Evolutionary conservation across 352 stramenopile species (phyloP).

Genomic region (Phytophthora capsici): DNA sequence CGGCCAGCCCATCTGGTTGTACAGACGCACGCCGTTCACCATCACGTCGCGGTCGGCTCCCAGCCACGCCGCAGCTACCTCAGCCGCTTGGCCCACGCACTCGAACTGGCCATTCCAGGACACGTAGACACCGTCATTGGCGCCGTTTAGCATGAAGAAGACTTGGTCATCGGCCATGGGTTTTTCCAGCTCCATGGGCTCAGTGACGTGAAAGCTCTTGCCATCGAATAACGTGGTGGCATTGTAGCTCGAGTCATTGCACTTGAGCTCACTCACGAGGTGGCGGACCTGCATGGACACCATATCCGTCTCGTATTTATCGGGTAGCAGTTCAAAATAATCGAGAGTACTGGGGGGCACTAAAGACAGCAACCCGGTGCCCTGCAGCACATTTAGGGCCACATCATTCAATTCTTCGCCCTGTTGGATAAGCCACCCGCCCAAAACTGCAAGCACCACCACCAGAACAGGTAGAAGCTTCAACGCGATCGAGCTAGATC

Average conservation of each 20-base stretch:
- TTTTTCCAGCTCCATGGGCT: conserved; percentile 56
- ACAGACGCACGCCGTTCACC: conserved; percentile 73
- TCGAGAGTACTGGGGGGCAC: conserved; percentile 13
- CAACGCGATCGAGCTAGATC: conserved; percentile 10
- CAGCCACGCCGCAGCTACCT: conserved; percentile 59
- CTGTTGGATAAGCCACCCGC: conserved; percentile 25
- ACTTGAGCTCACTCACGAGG: conserved; percentile 42
- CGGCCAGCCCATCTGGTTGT: conserved; percentile 68
- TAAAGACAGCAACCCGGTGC: conserved; percentile 13
- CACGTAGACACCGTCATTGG: conserved; percentile 80
- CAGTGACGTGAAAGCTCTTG: conserved; percentile 47
- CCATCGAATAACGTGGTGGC: conserved; percentile 46
- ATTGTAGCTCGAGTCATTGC: conserved; percentile 42
- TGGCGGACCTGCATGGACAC: conserved; percentile 47
- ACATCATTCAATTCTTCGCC: conserved; percentile 20
- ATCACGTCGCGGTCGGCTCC: conserved; percentile 72
- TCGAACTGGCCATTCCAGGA: conserved; percentile 78
- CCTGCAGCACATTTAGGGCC: conserved; percentile 17
- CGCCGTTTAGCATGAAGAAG: conserved; percentile 88
- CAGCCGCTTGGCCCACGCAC: conserved; percentile 53
- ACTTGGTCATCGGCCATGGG: conserved; percentile 49
- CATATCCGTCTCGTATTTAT: conserved; percentile 69
- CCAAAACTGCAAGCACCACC: conserved; percentile 15
- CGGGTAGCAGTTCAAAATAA: conserved; percentile 24
- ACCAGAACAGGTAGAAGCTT: conserved; percentile 31